A percentile compares a stretch with the other conserved stretches of the same genome.
Evolutionary conservation across 73 alveolate species (phyloP).

Genomic region (Paramecium tetraurelia): DNA sequence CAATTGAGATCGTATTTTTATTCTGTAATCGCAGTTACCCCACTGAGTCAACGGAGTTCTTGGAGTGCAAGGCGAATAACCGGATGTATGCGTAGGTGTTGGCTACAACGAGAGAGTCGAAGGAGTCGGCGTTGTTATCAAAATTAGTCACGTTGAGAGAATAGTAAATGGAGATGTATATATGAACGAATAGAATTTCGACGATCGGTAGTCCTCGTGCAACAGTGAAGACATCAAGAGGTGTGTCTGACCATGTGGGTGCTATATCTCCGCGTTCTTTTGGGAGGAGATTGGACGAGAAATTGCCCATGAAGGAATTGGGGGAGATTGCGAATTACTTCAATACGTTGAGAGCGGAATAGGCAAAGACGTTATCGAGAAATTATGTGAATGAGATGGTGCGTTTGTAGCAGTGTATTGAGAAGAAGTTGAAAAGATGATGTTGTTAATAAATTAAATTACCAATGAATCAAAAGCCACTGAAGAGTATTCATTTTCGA

Average conservation of each 20-base stretch:
- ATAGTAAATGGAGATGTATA: not conserved
- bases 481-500: not conserved
- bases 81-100: not conserved
- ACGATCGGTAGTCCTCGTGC: not conserved
- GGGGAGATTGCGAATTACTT: not conserved
- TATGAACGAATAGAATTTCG: not conserved
- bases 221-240: not conserved
- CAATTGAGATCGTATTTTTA: not conserved
- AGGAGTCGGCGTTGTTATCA: not conserved
- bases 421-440: conserved; percentile 10
- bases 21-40: not conserved
- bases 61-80: not conserved
- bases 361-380: not conserved
- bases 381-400: conserved; percentile 23
- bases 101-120: not conserved
- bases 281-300: not conserved
- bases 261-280: not conserved
- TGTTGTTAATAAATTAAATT: not conserved
- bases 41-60: not conserved
- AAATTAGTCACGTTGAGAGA: not conserved
- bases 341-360: not conserved
- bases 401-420: not conserved
- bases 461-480: not conserved
- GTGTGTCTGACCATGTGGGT: not conserved
- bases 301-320: not conserved